Base-by-base conservation (phyloP, 1,139 yeast species). In the Pichia sp. region DNA sequence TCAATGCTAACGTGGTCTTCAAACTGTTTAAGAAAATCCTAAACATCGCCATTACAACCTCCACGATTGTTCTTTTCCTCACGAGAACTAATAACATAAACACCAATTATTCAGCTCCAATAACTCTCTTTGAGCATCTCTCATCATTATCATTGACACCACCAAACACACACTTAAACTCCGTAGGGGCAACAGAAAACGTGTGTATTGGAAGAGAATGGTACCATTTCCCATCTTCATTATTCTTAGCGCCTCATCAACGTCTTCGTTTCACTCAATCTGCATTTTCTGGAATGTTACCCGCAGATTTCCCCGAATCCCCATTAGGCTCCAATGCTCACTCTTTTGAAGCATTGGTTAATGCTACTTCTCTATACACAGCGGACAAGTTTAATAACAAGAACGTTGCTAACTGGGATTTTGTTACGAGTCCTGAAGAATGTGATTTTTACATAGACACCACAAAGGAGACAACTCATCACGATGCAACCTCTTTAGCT, bases 141-240 rank as follows among this genome's bases (percentile, higher is more conserved):
- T 21, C 62, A 6, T n/a, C n/a, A n/a, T n/a, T n/a, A n/a, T n/a
- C n/a, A n/a, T n/a, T n/a, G n/a, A n/a, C n/a, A n/a, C n/a, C n/a
- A n/a, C n/a, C n/a, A n/a, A n/a, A n/a, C n/a, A n/a, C n/a, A n/a
- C n/a, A n/a, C n/a, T n/a, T n/a, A n/a, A n/a, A n/a, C n/a, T n/a
- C n/a, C n/a, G n/a, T n/a, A n/a, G n/a, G n/a, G n/a, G n/a, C n/a
- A n/a, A n/a, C n/a, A 2, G 63, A 65, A 4, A 79, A 75, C 47
- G 79, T 88, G 0, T 91, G 97, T 56, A 69, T 84, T 17, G 96
- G 96, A 3, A 72, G 95, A 42, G 97, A 91, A 60, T 88, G 97
- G 96, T 86, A 86, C 52, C 84, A 91, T 52, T 88, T 66, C 60
- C 96, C 97, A 11, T 77, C 83, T 1, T 87, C 96, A 0, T 82